Evolutionary conservation across 169 alveolate genomes (phyloP), one percentile per base, ranked within the genome.

Genomic region (Condylostoma magnum): DNA sequence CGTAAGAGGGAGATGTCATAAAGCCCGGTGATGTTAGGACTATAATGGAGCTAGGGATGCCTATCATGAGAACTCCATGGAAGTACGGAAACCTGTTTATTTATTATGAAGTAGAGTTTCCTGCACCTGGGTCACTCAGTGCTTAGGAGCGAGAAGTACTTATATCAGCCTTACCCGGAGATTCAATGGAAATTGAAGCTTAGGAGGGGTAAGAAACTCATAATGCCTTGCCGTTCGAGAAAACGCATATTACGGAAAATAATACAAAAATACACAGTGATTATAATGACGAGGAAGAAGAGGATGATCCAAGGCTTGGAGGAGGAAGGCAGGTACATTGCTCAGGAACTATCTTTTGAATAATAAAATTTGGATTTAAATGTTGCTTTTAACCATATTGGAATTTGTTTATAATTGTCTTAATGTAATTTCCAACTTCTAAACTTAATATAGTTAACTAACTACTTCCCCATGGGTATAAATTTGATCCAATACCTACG

Each of bases 11-110:
- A 44, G 97, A 95, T 53, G 93, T 96, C 4, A 86, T 95, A 50
- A 80, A 88, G 80, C 98, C 98, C 0, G 95, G 94, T 46, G 95
- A 88, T 44, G 82, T 94, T 37, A 95, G 94, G 83, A 94, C 96
- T 54, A 87, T 98, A 6, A 87, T 86, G 71, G 96, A 89, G 18
- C 96, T 90, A 70, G 99, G 99, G 6, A 93, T 98, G 98, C 99
- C 99, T 28, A 85, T 93, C 47, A 94, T 92, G 86, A 94, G 96
- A 84, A 93, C 95, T 46, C 96, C 99, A 4, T 93, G 84, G 76
- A 80, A 87, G 68, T 91, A 86, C 78, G 99, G 99, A 41, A 93
- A 97, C 65, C 87, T 98, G 52, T 96, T 92, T 85, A 80, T 98
- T 31, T 89, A 93, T 15, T 96, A 97, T 71, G 95, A 96, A 77